phyloP scores from a whole-genome alignment of 495 filamentous ascomycete genomes.

The Penicillium odoratum region DNA sequence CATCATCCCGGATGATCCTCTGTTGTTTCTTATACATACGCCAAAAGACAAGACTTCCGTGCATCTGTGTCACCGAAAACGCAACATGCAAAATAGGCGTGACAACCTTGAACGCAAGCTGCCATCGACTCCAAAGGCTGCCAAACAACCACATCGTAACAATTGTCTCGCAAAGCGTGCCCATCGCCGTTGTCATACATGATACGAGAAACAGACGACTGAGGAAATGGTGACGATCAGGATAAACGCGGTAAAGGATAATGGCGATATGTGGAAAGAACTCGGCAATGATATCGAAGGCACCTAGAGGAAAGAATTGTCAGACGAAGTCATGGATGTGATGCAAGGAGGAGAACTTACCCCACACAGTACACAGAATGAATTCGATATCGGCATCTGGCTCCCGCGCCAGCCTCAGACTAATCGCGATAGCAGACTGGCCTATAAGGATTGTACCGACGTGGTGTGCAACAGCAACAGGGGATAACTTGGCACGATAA shows the following conservation, averaged over 20 bases:
- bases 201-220: constrained; percentile 40
- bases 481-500: constrained; percentile 43
- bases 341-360: constrained; percentile 24
- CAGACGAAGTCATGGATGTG: neutral
- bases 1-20: constrained; percentile 18
- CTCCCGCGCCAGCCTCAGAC: constrained; percentile 36
- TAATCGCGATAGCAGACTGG: constrained; percentile 47
- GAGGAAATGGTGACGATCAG: constrained; percentile 41
- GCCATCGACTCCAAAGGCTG: constrained; percentile 45
- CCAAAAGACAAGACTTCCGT: constrained; percentile 47
- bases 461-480: constrained; percentile 46
- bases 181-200: constrained; percentile 40
- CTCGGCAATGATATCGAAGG: constrained; percentile 51
- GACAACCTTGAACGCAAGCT: constrained; percentile 48
- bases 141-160: constrained; percentile 53
- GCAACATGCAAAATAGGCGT: constrained; percentile 49
- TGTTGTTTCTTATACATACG: constrained; percentile 40
- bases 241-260: constrained; percentile 48
- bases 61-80: constrained; percentile 45
- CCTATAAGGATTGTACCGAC: constrained; percentile 50
- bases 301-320: constrained; percentile 29
- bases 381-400: constrained; percentile 51
- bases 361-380: constrained; percentile 50
- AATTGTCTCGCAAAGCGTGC: constrained; percentile 45
- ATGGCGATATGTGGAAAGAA: constrained; percentile 52